Evolutionary conservation across 306 rosid genomes (phyloP), one percentile per base, ranked within the genome.

Genomic region (Malus orientalis): DNA sequence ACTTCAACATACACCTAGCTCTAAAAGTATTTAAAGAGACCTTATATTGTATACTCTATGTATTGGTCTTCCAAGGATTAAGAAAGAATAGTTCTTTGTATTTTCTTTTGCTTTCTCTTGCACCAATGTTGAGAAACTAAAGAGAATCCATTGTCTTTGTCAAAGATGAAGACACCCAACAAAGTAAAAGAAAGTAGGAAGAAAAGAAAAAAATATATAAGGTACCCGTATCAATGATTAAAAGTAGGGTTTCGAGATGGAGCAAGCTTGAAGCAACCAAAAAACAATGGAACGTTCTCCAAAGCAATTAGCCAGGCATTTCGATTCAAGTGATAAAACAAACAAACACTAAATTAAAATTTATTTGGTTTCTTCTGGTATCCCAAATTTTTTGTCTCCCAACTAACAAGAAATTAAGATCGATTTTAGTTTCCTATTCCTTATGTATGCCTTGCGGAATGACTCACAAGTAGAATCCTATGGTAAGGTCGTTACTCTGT

Each of bases 161-260:
- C 91, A 85, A 89, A 86, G 93, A 80, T 82, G 89, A 84, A 85
- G 84, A 79, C 81, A 80, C 85, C 87, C 77, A 88, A 87, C 69
- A 58, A 77, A 84, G 93, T 75, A 81, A 88, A 57, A 76, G 32
- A 75, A 30, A 16, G 74, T 3, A 25, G 63, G 32, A 73, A 25
- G 15, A 19, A 8, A 32, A 30, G 36, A 65, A 75, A 53, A 53
- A 64, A 6, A 73, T 5, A 61, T 38, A 71, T 66, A 59, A 67
- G 69, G 64, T 67, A 72, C 66, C 80, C 45, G 67, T 51, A 60
- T 53, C 78, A 61, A 71, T 73, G 74, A 83, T 77, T 72, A 69
- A 82, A 77, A 79, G 78, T 66, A 36, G 72, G 69, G 49, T 64
- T 74, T 69, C 79, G 70, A 76, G 77, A 47, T 71, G 80, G 79